phyloP scores from a whole-genome alignment of 2,329 filamentous ascomycete species.

The Cladosporium sp. region DNA sequence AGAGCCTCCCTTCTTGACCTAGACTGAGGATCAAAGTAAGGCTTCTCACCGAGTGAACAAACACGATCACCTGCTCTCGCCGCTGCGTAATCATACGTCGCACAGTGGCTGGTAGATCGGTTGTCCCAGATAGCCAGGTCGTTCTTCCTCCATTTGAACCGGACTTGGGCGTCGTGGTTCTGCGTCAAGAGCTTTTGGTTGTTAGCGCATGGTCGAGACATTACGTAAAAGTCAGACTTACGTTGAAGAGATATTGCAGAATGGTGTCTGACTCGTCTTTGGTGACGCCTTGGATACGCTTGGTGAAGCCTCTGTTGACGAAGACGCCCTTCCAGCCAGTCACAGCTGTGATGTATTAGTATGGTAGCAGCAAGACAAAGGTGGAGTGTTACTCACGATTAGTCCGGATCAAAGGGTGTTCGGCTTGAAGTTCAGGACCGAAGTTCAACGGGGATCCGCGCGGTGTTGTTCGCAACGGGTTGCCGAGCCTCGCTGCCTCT shows the following conservation, averaged over 20 bases:
- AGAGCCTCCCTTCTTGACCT: conserved; percentile 33
- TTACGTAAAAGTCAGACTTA: conserved; percentile 50
- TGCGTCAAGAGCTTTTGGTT: conserved; percentile 39
- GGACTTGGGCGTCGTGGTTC: conserved; percentile 49
- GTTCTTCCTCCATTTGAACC: conserved; percentile 50
- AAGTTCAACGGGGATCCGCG: conserved; percentile 19
- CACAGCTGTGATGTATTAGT: conserved; percentile 35
- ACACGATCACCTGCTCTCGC: conserved; percentile 49
- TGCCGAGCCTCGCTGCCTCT: conserved; percentile 15
- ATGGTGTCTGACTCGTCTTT: conserved; percentile 78
- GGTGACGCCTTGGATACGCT: conserved; percentile 63
- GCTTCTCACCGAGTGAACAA: conserved; percentile 53
- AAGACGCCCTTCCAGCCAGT: conserved; percentile 59
- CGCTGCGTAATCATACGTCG: conserved; percentile 58
- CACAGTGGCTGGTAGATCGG: conserved; percentile 53
- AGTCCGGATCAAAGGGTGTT: conserved; percentile 55
- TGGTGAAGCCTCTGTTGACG: conserved; percentile 35
- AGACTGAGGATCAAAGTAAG: conserved; percentile 51
- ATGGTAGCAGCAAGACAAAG: no score
- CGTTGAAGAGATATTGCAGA: conserved; percentile 72
- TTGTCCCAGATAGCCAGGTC: conserved; percentile 61
- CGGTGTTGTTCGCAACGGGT: conserved; percentile 5
- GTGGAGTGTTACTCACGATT: conserved; percentile 48
- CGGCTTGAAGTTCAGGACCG: conserved; percentile 37
- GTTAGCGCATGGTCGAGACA: conserved; percentile 32